A percentile compares a stretch with the other conserved stretches of the same genome.
Conservation (phyloP, 2,329 filamentous ascomycete species). For the Neonectria coccinea region DNA sequence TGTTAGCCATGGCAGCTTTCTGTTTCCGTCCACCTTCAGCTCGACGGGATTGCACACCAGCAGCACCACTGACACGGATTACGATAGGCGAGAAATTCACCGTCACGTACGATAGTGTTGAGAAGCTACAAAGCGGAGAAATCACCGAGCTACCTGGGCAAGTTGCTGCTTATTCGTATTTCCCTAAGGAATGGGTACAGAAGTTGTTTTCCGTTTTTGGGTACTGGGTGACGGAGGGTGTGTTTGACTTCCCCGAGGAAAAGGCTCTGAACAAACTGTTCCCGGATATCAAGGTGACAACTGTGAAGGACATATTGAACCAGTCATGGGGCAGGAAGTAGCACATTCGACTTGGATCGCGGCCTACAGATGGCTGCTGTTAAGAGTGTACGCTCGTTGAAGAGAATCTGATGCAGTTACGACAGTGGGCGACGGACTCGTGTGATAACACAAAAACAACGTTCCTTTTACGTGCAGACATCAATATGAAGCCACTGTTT, state of each 20-base stretch:
- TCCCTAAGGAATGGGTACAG: constrained; percentile 21
- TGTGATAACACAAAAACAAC: background rate
- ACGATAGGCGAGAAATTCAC: constrained; percentile 7
- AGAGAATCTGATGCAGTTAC: background rate
- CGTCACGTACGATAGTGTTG: constrained; percentile 15
- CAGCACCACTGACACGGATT: background rate
- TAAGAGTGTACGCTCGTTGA: background rate
- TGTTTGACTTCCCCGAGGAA: constrained; percentile 7
- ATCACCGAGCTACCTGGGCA: constrained; percentile 17
- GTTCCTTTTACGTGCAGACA: too few relatives aligned
- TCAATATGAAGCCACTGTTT: too few relatives aligned
- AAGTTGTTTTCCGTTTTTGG: constrained; percentile 3
- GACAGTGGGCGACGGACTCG: background rate
- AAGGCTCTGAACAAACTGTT: constrained; percentile 10
- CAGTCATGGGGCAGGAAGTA: constrained; percentile 6
- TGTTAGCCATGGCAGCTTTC: background rate
- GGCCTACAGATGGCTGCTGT: background rate
- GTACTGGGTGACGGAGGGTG: constrained; percentile 1
- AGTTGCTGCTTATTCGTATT: constrained; percentile 9
- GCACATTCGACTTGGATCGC: background rate
- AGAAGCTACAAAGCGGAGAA: constrained; percentile 9
- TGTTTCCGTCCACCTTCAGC: background rate
- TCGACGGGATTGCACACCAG: background rate
- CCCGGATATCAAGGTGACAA: constrained; percentile 13
- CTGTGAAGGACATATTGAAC: constrained; percentile 9